Conservation (phyloP, 768 basidiomycete genomes). For the Xanthoconium stramineum region DNA sequence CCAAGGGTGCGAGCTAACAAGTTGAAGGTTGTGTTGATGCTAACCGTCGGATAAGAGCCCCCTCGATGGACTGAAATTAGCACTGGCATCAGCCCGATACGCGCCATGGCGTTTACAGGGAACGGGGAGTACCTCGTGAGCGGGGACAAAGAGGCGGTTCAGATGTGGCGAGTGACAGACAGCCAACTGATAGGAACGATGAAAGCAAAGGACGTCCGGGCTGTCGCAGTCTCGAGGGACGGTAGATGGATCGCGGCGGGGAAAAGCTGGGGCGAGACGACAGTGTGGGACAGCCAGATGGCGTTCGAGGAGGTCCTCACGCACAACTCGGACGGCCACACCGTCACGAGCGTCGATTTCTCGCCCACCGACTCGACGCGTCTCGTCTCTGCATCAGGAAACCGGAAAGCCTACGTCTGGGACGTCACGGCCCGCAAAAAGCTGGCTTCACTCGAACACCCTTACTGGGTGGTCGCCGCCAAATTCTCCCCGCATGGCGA, state of each 20-base stretch:
- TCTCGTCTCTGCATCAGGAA: conserved; percentile 7
- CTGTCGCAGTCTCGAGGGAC: conserved; percentile 8
- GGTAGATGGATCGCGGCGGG: conserved; percentile 8
- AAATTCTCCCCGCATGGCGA: conserved; percentile 13
- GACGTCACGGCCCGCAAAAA: background rate
- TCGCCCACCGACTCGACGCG: conserved; percentile 3
- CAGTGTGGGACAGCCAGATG: conserved; percentile 2
- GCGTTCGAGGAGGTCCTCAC: conserved; percentile 1
- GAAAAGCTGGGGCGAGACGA: conserved; percentile 7
- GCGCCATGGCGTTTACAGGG: conserved; percentile 3
- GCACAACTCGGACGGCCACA: conserved; percentile 3
- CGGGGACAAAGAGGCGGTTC: conserved; percentile 10
- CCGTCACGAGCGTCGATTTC: conserved; percentile 11
- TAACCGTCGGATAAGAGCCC: conserved; percentile 1
- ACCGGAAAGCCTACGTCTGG: conserved; percentile 4
- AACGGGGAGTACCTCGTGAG: conserved; percentile 6
- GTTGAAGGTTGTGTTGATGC: background rate
- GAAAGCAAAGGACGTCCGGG: conserved; percentile 3
- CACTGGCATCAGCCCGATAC: background rate
- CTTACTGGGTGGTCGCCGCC: conserved; percentile 9
- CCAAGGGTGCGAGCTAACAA: background rate
- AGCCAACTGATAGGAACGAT: background rate
- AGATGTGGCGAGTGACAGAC: conserved; percentile 2
- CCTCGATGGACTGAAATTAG: background rate
- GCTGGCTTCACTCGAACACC: background rate